phyloP scores from a whole-genome alignment of 148 eudicot species.

The Beta vulgaris region DNA sequence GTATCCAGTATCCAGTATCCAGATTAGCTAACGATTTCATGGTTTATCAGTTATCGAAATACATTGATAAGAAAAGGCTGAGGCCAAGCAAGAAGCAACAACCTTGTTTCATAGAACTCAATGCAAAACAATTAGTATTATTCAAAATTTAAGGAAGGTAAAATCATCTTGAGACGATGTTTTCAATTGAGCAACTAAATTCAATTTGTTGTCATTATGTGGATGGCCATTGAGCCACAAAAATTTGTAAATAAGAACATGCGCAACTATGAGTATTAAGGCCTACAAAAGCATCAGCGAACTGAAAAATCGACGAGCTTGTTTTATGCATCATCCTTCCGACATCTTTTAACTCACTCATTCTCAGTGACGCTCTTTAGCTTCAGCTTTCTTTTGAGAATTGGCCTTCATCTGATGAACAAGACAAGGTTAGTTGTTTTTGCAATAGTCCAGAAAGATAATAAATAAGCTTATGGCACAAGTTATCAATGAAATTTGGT shows the following conservation, averaged over 20 bases:
- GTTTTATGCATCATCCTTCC: constrained; percentile 21
- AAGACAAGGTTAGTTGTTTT: neutral
- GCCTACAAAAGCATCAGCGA: constrained; percentile 22
- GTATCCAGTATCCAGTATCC: too few relatives aligned
- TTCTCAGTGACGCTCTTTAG: constrained; percentile 59
- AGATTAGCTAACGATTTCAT: too few relatives aligned
- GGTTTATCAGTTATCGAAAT: neutral
- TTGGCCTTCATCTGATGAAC: constrained; percentile 65
- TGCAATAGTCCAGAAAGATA: too few relatives aligned
- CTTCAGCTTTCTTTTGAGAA: constrained; percentile 64
- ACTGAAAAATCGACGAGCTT: constrained; percentile 23
- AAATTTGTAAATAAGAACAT: constrained; percentile 19
- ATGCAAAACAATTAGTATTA: constrained; percentile 4
- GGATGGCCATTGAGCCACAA: constrained; percentile 22
- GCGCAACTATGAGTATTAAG: constrained; percentile 23
- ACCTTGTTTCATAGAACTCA: constrained; percentile 4
- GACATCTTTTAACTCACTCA: neutral
- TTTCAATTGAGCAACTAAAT: constrained; percentile 8
- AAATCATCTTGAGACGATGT: constrained; percentile 16
- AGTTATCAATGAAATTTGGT: too few relatives aligned
- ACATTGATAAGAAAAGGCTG: neutral
- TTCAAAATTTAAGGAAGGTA: neutral
- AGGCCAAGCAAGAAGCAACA: neutral
- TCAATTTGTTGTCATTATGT: constrained; percentile 15
- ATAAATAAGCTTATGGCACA: too few relatives aligned